Evolutionary conservation across 2,329 filamentous ascomycete genomes (phyloP), one percentile per base, ranked within the genome.

Genomic region (Penicillium vulpinum): DNA sequence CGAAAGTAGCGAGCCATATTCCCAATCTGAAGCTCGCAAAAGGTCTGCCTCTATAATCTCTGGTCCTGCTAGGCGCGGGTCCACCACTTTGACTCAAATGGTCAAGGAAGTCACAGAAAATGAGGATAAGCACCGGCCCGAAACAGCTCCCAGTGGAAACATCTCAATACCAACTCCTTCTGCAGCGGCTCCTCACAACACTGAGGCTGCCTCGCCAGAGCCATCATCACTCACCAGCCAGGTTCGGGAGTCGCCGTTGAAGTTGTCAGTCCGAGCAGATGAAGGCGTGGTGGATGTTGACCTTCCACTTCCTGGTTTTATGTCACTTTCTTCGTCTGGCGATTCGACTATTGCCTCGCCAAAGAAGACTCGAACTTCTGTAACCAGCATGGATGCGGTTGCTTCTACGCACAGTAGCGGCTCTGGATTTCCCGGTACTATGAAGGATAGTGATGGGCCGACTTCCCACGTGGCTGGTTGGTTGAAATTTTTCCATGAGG

Each of bases 211-310:
- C 40, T 57, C 69, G n/a, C 68, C 60, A 41, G 70, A 71, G 35
- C 59, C 66, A 31, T 68, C 64, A 22, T 67, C 68, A 9, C 61
- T 67, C 31, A 63, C 60, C 5, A 68, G 72, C 31, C 66, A 74
- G 54, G 59, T 62, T 7, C 70, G 77, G 44, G 78, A 80, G 41
- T 77, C 78, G 11, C 77, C 76, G 9, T 62, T 84, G 51, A 83
- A 82, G 62, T 65, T 84, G 21, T 83, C 80, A 0, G 80, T 84
- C n/a, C 81, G 82, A 40, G 78, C 81, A 44, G 79, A 81, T 28
- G 83, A 86, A 61, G 83, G 83, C 1, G 79, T 85, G n/a, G 81
- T 86, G 29, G 83, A 86, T 62, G 82, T 86, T 48, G 82, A 85
- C 56, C 78, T 85, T 44, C 80, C 81, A 2, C 70, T 85, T 21